phyloP scores from a whole-genome alignment of 805 yeast genomes.

The Saturnispora hagleri region DNA sequence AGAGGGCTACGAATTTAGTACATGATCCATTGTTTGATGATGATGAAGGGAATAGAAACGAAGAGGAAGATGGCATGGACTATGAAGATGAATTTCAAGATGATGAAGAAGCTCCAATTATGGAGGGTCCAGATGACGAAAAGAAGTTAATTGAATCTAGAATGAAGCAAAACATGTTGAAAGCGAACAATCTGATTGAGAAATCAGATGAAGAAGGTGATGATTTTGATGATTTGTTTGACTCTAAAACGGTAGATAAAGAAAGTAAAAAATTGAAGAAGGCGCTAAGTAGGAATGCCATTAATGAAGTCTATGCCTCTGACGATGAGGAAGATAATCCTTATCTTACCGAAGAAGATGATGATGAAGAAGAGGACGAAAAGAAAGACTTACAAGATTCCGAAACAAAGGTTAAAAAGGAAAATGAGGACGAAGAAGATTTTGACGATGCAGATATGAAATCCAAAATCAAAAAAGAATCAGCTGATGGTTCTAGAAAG shows the following conservation, averaged over 20 bases:
- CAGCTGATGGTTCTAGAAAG: slow-evolving; percentile 3
- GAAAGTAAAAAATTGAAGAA: slow-evolving; percentile 83
- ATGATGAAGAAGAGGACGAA: slow-evolving; percentile 33
- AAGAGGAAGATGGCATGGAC: slow-evolving; percentile 78
- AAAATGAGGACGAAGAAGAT: slow-evolving; percentile 31
- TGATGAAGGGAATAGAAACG: slow-evolving; percentile 43
- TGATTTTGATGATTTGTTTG: slow-evolving; percentile 62
- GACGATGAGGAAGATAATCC: slow-evolving; percentile 72
- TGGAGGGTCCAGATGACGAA: slow-evolving; percentile 95
- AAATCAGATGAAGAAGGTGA: slow-evolving; percentile 58
- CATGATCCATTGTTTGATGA: slow-evolving; percentile 27
- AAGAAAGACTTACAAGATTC: slow-evolving; percentile 6
- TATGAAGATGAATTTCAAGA: slow-evolving; percentile 96
- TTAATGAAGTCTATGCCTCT: slow-evolving; percentile 79
- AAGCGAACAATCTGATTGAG: slow-evolving; percentile 61
- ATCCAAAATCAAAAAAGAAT: slow-evolving; percentile 16
- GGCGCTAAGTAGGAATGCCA: slow-evolving; percentile 76
- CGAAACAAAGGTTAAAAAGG: slow-evolving; percentile 27
- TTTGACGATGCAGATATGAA: slow-evolving; percentile 5
- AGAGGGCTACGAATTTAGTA: slow-evolving; percentile 27
- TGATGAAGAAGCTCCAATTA: slow-evolving; percentile 96
- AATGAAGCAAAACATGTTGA: slow-evolving; percentile 75
- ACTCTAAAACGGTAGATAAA: slow-evolving; percentile 65
- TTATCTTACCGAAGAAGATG: slow-evolving; percentile 63
- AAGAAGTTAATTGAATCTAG: slow-evolving; percentile 80